These are phyloP conservation scores for Colletotrichum sp. DNA, from an alignment of 2,329 filamentous ascomycete genomes.

Conservation along the genomic window DNA sequence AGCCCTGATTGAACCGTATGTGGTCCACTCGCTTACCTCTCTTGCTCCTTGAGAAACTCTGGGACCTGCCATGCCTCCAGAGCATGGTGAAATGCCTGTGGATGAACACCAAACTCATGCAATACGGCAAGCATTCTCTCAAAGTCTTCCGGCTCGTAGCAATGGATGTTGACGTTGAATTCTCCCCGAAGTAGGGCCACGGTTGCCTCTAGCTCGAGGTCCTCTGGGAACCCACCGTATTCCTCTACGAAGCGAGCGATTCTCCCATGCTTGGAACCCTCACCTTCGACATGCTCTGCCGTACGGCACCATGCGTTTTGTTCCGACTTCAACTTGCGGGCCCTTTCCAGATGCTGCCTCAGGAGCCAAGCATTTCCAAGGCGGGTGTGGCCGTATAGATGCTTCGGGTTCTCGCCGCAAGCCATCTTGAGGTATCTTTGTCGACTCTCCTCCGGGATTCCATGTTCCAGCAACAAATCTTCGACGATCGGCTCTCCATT, in stretches of 20 bases:
- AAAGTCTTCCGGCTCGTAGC: constrained; percentile 47
- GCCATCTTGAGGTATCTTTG: constrained; percentile 49
- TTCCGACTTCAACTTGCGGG: constrained; percentile 34
- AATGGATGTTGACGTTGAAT: constrained; percentile 46
- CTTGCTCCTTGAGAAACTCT: constrained; percentile 39
- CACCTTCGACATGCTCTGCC: not conserved
- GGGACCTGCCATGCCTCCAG: constrained; percentile 43
- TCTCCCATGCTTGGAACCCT: not conserved
- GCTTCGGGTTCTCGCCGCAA: constrained; percentile 47
- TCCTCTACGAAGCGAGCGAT: not conserved
- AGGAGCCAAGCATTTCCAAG: constrained; percentile 44
- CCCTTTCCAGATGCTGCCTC: constrained; percentile 39
- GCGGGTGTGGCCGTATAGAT: constrained; percentile 38
- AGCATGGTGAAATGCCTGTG: constrained; percentile 46
- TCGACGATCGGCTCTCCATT: constrained; percentile 41
- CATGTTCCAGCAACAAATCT: constrained; percentile 45
- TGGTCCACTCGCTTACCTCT: constrained; percentile 18
- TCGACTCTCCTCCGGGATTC: constrained; percentile 32
- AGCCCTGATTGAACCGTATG: fast-evolving
- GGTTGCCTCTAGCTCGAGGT: constrained; percentile 43
- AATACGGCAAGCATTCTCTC: constrained; percentile 45
- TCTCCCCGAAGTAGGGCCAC: constrained; percentile 44
- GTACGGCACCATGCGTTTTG: constrained; percentile 33
- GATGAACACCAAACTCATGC: constrained; percentile 44
- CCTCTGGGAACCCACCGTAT: constrained; percentile 29